A percentile compares a stretch with the other conserved stretches of the same genome.
These are phyloP conservation scores for Geosiphon pyriformis DNA, from an alignment of 192 early-diverging fungal species.

Conservation along the genomic window DNA sequence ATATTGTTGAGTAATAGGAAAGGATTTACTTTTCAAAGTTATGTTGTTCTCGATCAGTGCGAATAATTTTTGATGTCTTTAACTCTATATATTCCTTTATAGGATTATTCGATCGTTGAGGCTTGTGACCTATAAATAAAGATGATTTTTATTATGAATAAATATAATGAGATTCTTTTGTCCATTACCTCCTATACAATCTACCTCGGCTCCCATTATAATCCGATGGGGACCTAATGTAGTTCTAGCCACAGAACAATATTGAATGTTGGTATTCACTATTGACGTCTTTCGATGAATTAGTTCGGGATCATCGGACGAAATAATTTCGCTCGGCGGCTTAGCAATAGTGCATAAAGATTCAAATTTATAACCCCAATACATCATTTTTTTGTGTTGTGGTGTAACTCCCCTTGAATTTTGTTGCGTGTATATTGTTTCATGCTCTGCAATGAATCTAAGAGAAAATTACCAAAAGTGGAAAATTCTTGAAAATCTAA, in stretches of 20 bases:
- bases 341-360: constrained; percentile 59
- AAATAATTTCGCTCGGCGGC: constrained; percentile 41
- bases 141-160: background rate
- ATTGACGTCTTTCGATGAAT: constrained; percentile 34
- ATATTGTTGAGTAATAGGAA: background rate
- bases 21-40: constrained; percentile 62
- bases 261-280: constrained; percentile 84
- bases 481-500: background rate
- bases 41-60: constrained; percentile 35
- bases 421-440: constrained; percentile 36
- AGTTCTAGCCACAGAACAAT: constrained; percentile 81
- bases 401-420: constrained; percentile 38
- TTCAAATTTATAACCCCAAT: constrained; percentile 92
- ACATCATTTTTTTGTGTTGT: constrained; percentile 64
- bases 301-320: constrained; percentile 40
- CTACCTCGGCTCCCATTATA: constrained; percentile 89
- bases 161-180: constrained; percentile 2
- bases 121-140: constrained; percentile 36
- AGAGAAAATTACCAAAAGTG: background rate
- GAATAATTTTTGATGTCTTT: constrained; percentile 73
- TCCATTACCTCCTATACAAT: constrained; percentile 61
- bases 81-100: constrained; percentile 74
- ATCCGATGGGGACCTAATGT: constrained; percentile 60
- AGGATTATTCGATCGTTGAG: constrained; percentile 40
- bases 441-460: constrained; percentile 79